Base-by-base conservation (phyloP, 441 rosid species). In the Aleurites moluccanus region DNA sequence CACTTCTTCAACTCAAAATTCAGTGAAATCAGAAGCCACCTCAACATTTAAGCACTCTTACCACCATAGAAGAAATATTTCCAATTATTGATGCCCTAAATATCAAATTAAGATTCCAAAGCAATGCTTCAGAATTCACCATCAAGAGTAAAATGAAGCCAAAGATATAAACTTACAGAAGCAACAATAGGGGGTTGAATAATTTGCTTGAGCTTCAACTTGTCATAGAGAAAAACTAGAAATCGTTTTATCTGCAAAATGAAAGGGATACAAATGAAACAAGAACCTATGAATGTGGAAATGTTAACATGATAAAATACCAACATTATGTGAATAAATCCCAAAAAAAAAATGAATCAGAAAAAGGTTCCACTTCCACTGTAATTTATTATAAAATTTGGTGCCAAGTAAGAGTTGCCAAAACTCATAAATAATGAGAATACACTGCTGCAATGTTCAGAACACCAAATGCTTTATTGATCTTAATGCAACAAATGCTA, bases 131-230 rank as follows among this genome's bases (percentile, higher is more conserved):
- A 14, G 67, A 53, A 40, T 40, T 18, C 42, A 33, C 27, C 57
- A 45, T 33, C 33, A 67, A 4, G 55, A 49, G 18, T 14, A 2
- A 67, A 52, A 40, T 35, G 27, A 4, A 18, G 68, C 50, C 28
- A 14, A 15, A 10, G 57, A 70, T 3, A 64, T 73, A 57, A 75
- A 85, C 95, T 87, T 84, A 95, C 97, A 3, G 99, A 95, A 81
- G 98, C 97, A 88, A 93, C 79, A 64, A 95, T 95, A 44, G 99
- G 89, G 59, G 98, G 98, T 71, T 93, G 97, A 84, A 93, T 87
- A 74, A 95, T 87, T 88, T 91, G 99, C 86, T 95, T 90, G 74
- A 59, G 16, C 18, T 27, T 27, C 18, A 59, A 25, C 38, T 59
- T 57, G 13, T 93, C 88, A 66, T 84, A 90, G 47, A 93, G 56